A percentile compares a stretch with the other conserved stretches of the same genome.
Evolutionary conservation across 768 basidiomycete genomes (phyloP).

Genomic region (Asterophora parasitica): DNA sequence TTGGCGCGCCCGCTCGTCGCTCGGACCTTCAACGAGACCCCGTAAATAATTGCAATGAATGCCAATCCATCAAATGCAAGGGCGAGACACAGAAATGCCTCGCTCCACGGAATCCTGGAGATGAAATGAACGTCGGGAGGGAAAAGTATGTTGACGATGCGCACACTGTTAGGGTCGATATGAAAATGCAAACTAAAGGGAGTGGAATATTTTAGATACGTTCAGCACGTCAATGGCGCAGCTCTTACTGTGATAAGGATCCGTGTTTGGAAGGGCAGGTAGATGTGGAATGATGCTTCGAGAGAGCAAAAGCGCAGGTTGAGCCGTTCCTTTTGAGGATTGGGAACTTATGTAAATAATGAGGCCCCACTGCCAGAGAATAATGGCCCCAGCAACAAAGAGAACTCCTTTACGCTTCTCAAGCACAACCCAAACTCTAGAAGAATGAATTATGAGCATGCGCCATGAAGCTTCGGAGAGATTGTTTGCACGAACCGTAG

Average conservation of each 20-base stretch:
- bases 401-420: neutral
- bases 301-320: neutral
- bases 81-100: constrained; percentile 13
- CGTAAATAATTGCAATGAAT: constrained; percentile 11
- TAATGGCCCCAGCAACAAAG: neutral
- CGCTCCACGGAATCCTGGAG: constrained; percentile 2
- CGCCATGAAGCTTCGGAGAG: too few species aligned
- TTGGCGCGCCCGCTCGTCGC: neutral
- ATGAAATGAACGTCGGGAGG: neutral
- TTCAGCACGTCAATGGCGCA: too few species aligned
- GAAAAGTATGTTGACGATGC: neutral
- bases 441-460: too few species aligned
- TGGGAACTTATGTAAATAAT: constrained; percentile 3
- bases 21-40: neutral
- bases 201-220: neutral
- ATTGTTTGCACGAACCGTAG: constrained; percentile 2
- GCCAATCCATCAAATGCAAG: constrained; percentile 19
- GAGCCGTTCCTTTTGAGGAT: neutral
- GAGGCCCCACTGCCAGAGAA: constrained; percentile 7
- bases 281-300: neutral
- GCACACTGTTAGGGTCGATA: neutral
- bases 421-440: constrained; percentile 4
- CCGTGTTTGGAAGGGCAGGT: neutral
- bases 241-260: neutral
- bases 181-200: constrained; percentile 1